phyloP scores from a whole-genome alignment of 192 early-diverging fungal genomes.

The Diversispora eburnea region DNA sequence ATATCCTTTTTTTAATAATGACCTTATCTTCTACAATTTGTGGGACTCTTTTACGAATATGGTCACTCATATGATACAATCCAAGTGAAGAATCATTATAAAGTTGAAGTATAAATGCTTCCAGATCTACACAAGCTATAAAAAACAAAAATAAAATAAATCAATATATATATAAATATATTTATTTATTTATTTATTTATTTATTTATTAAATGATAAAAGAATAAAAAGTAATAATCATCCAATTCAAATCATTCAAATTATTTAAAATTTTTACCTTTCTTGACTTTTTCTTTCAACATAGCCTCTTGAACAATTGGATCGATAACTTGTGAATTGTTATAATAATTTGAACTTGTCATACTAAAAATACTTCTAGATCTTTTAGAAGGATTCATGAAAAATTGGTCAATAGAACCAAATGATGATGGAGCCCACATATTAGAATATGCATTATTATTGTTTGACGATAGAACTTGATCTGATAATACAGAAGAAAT shows the following conservation, averaged over 20 bases:
- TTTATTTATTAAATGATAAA: no score
- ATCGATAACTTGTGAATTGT: neutral
- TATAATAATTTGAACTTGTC: no score
- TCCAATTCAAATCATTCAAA: neutral
- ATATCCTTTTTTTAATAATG: neutral
- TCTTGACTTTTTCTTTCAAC: neutral
- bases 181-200: no score
- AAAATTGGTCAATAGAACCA: no score
- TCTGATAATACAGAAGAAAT: no score
- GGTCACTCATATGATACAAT: constrained; percentile 29
- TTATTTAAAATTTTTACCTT: neutral
- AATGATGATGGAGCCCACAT: no score
- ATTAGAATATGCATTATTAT: no score
- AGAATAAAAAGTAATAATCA: neutral
- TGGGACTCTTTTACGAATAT: constrained; percentile 28
- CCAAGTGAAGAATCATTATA: constrained; percentile 26
- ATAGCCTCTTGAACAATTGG: neutral
- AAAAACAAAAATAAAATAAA: neutral
- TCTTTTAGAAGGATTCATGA: no score
- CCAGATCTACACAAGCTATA: constrained; percentile 10
- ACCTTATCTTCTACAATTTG: constrained; percentile 30
- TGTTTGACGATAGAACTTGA: no score
- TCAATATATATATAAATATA: no score
- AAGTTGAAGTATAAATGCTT: constrained; percentile 6
- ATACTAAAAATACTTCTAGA: no score